A percentile compares a stretch with the other conserved stretches of the same genome.
Evolutionary conservation across 768 basidiomycete genomes (phyloP).

Genomic region (Termitomyces sp.): DNA sequence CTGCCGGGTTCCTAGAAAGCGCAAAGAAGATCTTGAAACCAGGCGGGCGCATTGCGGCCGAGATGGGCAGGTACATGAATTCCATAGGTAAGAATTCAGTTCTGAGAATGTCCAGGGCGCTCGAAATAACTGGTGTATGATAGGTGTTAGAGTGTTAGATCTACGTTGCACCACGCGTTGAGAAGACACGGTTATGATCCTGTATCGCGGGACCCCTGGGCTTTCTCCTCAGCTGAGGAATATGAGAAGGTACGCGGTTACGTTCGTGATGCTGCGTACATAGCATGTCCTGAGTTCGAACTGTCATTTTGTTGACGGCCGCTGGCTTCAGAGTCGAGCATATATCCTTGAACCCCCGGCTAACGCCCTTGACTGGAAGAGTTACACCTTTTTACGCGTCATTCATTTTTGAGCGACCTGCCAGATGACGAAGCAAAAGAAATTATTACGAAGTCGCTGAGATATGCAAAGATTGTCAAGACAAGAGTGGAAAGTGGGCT

Average conservation of each 20-base stretch:
- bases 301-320: slow-evolving; percentile 33
- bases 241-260: slow-evolving; percentile 43
- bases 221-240: slow-evolving; percentile 68
- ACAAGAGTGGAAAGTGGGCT: slow-evolving; percentile 56
- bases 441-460: slow-evolving; percentile 62
- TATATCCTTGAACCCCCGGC: slow-evolving; percentile 49
- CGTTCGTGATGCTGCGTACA: too few relatives aligned
- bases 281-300: too few relatives aligned
- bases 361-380: slow-evolving; percentile 51
- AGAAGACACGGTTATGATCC: slow-evolving; percentile 53
- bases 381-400: slow-evolving; percentile 61
- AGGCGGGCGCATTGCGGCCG: slow-evolving; percentile 68
- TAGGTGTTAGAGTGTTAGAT: slow-evolving; percentile 56
- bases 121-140: slow-evolving; percentile 4
- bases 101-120: not conserved
- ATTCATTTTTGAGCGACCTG: slow-evolving; percentile 51
- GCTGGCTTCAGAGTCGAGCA: slow-evolving; percentile 52
- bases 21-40: slow-evolving; percentile 57
- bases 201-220: slow-evolving; percentile 69
- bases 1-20: slow-evolving; percentile 55
- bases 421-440: slow-evolving; percentile 46
- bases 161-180: slow-evolving; percentile 49
- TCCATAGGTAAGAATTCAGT: slow-evolving; percentile 42
- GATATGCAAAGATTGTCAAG: slow-evolving; percentile 47
- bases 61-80: slow-evolving; percentile 77